Conservation (phyloP, 202 grass and related monocot species). For the Setaria viridis region DNA sequence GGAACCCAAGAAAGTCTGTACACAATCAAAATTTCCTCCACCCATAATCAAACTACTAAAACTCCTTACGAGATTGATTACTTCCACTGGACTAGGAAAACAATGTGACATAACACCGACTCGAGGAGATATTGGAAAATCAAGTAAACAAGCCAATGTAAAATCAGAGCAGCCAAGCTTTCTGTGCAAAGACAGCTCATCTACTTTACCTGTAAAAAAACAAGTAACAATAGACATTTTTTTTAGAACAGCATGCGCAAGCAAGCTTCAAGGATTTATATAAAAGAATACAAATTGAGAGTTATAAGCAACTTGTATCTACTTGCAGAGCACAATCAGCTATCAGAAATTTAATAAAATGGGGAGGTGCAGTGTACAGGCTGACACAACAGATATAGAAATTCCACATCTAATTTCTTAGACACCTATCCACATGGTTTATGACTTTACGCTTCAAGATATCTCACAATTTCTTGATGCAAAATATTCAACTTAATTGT, state of each 20-base stretch:
- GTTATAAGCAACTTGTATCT: background rate
- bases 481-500: too few species aligned
- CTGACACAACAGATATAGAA: conserved; percentile 30
- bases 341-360: conserved; percentile 31
- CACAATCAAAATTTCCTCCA: conserved; percentile 44
- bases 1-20: conserved; percentile 52
- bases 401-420: conserved; percentile 20
- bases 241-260: background rate
- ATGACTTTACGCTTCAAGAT: background rate
- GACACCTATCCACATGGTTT: conserved; percentile 24
- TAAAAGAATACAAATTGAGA: conserved; percentile 10
- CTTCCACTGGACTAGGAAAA: conserved; percentile 63
- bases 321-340: conserved; percentile 28
- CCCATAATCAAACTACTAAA: conserved; percentile 75
- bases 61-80: conserved; percentile 65
- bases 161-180: conserved; percentile 85
- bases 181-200: conserved; percentile 72
- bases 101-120: conserved; percentile 49
- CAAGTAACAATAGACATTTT: conserved; percentile 12
- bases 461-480: conserved; percentile 6
- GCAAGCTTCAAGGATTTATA: conserved; percentile 24
- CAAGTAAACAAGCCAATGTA: conserved; percentile 89
- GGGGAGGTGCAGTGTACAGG: conserved; percentile 5
- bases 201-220: conserved; percentile 62
- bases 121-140: conserved; percentile 74